Conservation (phyloP, 176 grass and related monocot genomes). For the Oryza rufipogon region DNA sequence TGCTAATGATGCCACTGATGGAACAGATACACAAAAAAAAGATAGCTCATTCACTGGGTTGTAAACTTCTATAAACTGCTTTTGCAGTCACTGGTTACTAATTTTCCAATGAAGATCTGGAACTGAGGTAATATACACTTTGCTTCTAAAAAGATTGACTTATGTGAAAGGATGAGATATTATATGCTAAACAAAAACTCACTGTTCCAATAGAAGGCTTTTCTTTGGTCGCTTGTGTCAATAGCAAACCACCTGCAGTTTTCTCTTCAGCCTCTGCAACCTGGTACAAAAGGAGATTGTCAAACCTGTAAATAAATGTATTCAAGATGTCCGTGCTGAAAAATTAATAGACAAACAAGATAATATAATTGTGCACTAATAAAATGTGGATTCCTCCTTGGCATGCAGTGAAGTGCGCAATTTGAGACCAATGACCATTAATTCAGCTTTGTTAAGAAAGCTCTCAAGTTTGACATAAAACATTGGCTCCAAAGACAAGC, state of each 20-base stretch:
- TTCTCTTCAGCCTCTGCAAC: conserved; percentile 66
- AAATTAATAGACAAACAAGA: conserved; percentile 16
- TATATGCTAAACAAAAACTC: conserved; percentile 34
- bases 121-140: background rate
- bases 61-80: too few relatives aligned
- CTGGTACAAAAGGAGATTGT: conserved; percentile 30
- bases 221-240: conserved; percentile 60
- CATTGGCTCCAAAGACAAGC: background rate
- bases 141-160: background rate
- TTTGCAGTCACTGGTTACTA: background rate
- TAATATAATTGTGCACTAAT: background rate
- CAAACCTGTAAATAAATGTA: background rate
- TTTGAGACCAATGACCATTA: background rate
- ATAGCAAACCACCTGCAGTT: conserved; percentile 66
- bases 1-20: background rate
- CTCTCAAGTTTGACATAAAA: background rate
- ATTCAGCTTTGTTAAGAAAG: background rate
- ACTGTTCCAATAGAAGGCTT: conserved; percentile 72
- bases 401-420: background rate
- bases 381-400: conserved; percentile 17
- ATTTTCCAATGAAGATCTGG: background rate
- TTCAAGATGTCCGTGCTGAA: background rate
- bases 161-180: background rate
- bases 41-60: background rate
- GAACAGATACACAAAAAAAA: background rate